These are phyloP conservation scores for Tricholoma furcatifolium DNA, from an alignment of 768 basidiomycete genomes.

Conservation along the genomic window DNA sequence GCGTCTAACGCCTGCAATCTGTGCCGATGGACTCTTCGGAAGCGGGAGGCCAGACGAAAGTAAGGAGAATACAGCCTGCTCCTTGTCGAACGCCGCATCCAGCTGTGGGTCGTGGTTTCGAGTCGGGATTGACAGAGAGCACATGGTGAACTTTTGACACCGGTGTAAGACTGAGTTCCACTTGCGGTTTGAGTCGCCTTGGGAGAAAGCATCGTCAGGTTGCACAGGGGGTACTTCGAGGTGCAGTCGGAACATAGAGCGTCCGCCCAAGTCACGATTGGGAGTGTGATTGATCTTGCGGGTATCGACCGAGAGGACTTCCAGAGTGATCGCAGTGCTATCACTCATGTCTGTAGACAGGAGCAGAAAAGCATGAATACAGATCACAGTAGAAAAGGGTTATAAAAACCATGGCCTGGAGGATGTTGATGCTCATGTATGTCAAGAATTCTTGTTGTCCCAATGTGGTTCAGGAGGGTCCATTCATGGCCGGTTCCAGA, in stretches of 20 bases:
- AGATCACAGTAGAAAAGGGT: not conserved
- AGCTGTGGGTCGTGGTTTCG: conserved; percentile 18
- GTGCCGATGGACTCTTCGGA: conserved; percentile 73
- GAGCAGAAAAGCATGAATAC: conserved; percentile 1
- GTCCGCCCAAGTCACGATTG: conserved; percentile 24
- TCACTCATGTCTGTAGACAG: conserved; percentile 10
- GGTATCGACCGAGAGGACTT: conserved; percentile 46
- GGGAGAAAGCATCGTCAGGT: conserved; percentile 3
- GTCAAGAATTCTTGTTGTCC: conserved; percentile 46
- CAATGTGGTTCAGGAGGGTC: conserved; percentile 33
- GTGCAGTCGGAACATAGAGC: conserved; percentile 31
- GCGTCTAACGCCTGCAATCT: conserved; percentile 32
- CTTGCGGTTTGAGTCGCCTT: conserved; percentile 8
- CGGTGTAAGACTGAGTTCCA: conserved; percentile 57
- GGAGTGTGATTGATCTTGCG: conserved; percentile 38
- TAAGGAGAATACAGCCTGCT: conserved; percentile 34
- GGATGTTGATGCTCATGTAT: conserved; percentile 6
- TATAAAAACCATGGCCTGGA: conserved; percentile 12
- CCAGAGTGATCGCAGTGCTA: conserved; percentile 37
- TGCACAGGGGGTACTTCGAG: conserved; percentile 24
- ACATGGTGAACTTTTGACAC: conserved; percentile 48
- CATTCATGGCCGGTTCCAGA: conserved; percentile 18
- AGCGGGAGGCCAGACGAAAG: conserved; percentile 50
- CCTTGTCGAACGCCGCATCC: conserved; percentile 29
- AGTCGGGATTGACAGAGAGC: conserved; percentile 31